Conservation (phyloP, 2,329 filamentous ascomycete genomes). For the Trichophyton equinum region DNA sequence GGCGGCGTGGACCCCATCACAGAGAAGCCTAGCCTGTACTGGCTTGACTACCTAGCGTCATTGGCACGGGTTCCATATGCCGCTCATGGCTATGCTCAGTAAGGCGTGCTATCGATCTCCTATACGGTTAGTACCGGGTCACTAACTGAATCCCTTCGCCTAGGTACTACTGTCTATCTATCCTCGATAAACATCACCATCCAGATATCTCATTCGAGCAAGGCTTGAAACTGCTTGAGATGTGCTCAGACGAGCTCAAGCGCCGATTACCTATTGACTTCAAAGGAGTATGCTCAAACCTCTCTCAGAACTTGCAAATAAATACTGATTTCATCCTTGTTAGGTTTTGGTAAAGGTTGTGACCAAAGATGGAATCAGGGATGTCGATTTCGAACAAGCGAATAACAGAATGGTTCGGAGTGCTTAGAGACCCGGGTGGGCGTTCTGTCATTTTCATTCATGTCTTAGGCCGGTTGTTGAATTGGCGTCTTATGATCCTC, state of each 20-base stretch:
- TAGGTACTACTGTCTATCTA: conserved; percentile 94
- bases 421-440: conserved; percentile 27
- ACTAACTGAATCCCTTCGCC: not conserved
- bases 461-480: conserved; percentile 1
- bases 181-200: conserved; percentile 96
- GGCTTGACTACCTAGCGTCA: conserved; percentile 92
- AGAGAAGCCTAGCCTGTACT: conserved; percentile 83
- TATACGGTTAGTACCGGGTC: not conserved
- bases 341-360: conserved; percentile 66
- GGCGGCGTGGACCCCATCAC: conserved; percentile 89
- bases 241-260: conserved; percentile 97
- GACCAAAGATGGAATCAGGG: conserved; percentile 81
- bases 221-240: conserved; percentile 79
- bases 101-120: conserved; percentile 28
- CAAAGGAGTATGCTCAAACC: conserved; percentile 60
- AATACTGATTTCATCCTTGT: not conserved
- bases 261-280: conserved; percentile 95
- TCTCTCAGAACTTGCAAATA: not conserved
- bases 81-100: conserved; percentile 96
- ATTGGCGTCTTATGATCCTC: not conserved
- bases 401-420: conserved; percentile 52
- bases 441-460: conserved; percentile 16
- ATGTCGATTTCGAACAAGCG: conserved; percentile 58
- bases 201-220: conserved; percentile 81
- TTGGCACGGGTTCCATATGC: conserved; percentile 84